Percentiles rank a stretch among this genome's conserved stretches.
Conservation (phyloP, 2,329 filamentous ascomycete genomes). For the Aureobasidium melanogenum region DNA sequence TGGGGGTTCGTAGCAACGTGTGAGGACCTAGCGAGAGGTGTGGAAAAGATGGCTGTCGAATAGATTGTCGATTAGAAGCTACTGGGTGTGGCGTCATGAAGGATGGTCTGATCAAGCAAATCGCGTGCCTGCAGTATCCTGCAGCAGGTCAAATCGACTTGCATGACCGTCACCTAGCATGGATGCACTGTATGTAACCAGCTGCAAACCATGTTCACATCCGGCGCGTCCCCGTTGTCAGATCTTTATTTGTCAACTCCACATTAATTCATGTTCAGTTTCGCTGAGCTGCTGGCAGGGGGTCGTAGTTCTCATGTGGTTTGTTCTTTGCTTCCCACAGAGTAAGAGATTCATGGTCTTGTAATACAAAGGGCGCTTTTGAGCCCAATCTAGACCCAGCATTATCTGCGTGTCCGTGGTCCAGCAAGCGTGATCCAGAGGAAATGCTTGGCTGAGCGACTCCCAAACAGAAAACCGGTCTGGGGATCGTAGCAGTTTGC, state of each 20-base stretch:
- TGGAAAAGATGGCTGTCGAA: slow-evolving; percentile 10
- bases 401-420: background rate
- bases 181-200: background rate
- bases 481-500: background rate
- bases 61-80: background rate
- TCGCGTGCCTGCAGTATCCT: background rate
- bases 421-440: background rate
- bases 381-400: background rate
- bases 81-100: background rate
- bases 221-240: background rate
- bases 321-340: background rate
- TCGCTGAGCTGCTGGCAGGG: background rate
- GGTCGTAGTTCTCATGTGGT: background rate
- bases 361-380: background rate
- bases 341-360: background rate
- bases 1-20: slow-evolving; percentile 26
- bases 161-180: background rate
- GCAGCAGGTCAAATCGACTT: background rate
- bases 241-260: background rate
- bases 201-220: background rate
- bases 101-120: background rate
- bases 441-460: background rate
- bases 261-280: too few relatives aligned
- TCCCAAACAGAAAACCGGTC: background rate
- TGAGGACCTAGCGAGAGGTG: slow-evolving; percentile 22